A percentile compares a stretch with the other conserved stretches of the same genome.
phyloP scores from a whole-genome alignment of 306 rosid genomes.

The Fagus crenata region DNA sequence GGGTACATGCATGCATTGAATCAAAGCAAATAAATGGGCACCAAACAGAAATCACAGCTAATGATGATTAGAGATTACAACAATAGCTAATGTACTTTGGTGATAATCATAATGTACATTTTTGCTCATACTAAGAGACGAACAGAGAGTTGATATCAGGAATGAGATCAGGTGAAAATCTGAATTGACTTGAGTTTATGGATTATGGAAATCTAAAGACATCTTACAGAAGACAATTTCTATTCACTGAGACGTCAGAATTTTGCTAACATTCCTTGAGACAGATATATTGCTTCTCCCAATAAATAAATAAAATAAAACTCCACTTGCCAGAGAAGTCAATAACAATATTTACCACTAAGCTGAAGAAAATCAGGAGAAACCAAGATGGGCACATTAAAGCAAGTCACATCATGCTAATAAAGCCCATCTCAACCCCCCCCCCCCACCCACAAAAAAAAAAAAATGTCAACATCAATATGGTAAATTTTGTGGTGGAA shows the following conservation, averaged over 20 bases:
- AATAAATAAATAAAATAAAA: not conserved
- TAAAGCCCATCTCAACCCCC: not conserved
- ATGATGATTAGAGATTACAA: not conserved
- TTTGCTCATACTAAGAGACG: too few species aligned
- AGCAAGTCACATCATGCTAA: not conserved
- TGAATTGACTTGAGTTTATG: not conserved
- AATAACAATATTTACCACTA: not conserved
- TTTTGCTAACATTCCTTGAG: not conserved
- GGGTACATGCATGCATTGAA: not conserved
- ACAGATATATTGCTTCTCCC: not conserved
- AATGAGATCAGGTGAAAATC: not conserved
- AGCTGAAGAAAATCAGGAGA: not conserved
- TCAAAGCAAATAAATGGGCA: slow-evolving; percentile 1
- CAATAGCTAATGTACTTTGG: too few species aligned
- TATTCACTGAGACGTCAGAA: not conserved
- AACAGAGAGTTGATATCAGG: not conserved
- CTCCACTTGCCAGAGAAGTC: not conserved
- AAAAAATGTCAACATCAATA: not conserved
- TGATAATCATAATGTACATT: not conserved
- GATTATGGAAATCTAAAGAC: not conserved
- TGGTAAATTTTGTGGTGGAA: slow-evolving; percentile 14
- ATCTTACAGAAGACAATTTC: not conserved
- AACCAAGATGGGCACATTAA: not conserved
- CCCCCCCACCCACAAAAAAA: not conserved
- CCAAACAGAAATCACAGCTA: not conserved